These are phyloP conservation scores for Solanum virginianum DNA, from an alignment of 257 asterid genomes.

Conservation along the genomic window DNA sequence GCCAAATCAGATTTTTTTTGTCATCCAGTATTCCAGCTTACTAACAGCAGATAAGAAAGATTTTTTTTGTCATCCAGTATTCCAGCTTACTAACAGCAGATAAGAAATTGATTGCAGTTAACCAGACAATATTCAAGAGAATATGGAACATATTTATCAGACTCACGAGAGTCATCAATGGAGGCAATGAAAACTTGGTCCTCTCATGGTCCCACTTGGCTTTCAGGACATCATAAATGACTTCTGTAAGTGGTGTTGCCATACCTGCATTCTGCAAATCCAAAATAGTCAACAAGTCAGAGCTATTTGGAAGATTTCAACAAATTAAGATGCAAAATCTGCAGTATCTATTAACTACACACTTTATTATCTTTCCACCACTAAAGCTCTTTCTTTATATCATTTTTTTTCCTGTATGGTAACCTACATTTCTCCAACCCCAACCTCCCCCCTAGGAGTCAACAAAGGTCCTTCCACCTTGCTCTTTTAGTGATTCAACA, in stretches of 20 bases:
- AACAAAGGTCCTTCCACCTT: not conserved
- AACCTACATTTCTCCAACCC: not conserved
- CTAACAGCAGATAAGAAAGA: not conserved
- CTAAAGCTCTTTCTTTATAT: not conserved
- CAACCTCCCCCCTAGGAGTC: not conserved
- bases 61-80: not conserved
- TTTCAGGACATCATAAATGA: conserved; percentile 52
- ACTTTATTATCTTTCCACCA: not conserved
- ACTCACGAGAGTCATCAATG: conserved; percentile 93
- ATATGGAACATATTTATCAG: not conserved
- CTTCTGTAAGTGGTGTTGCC: conserved; percentile 46
- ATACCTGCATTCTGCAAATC: conserved; percentile 52
- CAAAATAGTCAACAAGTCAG: not conserved
- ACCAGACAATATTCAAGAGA: not conserved
- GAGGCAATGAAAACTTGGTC: conserved; percentile 81
- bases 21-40: not conserved
- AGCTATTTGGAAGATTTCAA: not conserved
- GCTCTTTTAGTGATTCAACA: not conserved
- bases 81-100: not conserved
- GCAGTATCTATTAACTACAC: not conserved
- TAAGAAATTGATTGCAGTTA: not conserved
- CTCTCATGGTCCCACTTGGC: conserved; percentile 95
- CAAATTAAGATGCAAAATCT: not conserved
- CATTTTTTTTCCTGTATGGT: not conserved
- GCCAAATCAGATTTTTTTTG: not conserved